Evolutionary conservation across 2,329 filamentous ascomycete genomes (phyloP).

Genomic region (Epichloe bromicola): DNA sequence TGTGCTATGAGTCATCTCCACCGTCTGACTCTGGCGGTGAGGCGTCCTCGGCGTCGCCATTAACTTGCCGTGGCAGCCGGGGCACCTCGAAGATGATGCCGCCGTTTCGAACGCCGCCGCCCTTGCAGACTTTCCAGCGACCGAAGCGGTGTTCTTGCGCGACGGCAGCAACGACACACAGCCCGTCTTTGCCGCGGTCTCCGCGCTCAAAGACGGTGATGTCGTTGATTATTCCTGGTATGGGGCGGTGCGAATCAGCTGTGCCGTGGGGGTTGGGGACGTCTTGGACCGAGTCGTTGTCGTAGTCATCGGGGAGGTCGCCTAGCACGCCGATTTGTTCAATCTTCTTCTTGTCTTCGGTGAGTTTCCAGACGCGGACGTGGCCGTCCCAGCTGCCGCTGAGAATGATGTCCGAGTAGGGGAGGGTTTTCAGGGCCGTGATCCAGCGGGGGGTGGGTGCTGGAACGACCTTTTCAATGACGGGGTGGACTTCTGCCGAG

Average conservation of each 20-base stretch:
- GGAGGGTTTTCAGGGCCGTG: conserved; percentile 74
- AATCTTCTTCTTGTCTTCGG: conserved; percentile 68
- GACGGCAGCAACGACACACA: conserved; percentile 76
- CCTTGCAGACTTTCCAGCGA: conserved; percentile 55
- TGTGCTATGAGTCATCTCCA: conserved; percentile 11
- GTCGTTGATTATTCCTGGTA: conserved; percentile 76
- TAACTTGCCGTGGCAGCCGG: conserved; percentile 22
- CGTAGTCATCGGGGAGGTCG: conserved; percentile 17
- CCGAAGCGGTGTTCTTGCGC: conserved; percentile 80
- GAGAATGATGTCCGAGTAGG: conserved; percentile 80
- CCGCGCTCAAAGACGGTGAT: conserved; percentile 79
- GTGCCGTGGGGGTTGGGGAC: conserved; percentile 7
- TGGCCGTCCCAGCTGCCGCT: conserved; percentile 87
- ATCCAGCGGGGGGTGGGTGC: conserved; percentile 67
- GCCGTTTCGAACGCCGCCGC: conserved; percentile 57
- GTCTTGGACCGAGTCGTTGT: conserved; percentile 13
- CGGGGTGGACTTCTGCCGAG: conserved; percentile 57
- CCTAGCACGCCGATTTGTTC: conserved; percentile 59
- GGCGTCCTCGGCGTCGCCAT: conserved; percentile 18
- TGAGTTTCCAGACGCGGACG: conserved; percentile 74
- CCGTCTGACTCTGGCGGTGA: conserved; percentile 8
- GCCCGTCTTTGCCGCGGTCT: conserved; percentile 58
- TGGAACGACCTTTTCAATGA: conserved; percentile 40
- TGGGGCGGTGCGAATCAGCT: conserved; percentile 12
- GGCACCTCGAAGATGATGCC: conserved; percentile 81